A percentile compares a stretch with the other conserved stretches of the same genome.
phyloP scores from a whole-genome alignment of 2,329 filamentous ascomycete genomes.

The Neonectria magnoliae region DNA sequence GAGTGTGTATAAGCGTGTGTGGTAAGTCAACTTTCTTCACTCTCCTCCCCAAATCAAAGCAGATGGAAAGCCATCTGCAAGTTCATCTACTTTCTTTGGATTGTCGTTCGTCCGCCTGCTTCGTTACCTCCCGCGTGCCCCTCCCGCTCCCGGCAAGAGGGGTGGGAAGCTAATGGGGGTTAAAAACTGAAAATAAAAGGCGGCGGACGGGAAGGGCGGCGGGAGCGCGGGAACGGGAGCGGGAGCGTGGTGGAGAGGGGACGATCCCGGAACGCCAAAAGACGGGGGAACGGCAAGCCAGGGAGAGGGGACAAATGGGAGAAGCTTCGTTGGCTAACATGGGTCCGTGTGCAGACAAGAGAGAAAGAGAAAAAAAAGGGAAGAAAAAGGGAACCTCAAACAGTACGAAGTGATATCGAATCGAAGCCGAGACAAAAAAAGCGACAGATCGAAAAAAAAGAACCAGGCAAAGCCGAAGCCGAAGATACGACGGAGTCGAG shows the following conservation, averaged over 20 bases:
- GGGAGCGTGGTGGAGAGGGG: conserved; percentile 24
- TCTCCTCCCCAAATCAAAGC: no score
- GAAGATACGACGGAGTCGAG: neutral
- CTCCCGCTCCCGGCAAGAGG: conserved; percentile 11
- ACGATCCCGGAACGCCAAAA: conserved; percentile 21
- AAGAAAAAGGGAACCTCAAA: neutral
- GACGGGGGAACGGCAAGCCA: neutral
- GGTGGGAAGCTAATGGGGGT: conserved; percentile 17
- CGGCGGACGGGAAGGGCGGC: conserved; percentile 24
- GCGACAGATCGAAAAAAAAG: neutral
- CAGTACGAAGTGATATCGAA: neutral
- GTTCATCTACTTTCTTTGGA: neutral
- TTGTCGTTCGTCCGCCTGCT: conserved; percentile 24
- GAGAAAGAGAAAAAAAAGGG: no score
- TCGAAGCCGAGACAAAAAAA: neutral
- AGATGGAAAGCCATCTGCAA: neutral
- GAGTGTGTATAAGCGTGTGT: neutral
- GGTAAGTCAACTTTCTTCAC: neutral
- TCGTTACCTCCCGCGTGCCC: neutral
- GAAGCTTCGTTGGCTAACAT: neutral
- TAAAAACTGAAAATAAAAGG: neutral
- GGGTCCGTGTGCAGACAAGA: neutral
- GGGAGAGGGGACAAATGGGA: neutral
- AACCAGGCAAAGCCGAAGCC: neutral
- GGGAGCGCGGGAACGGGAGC: conserved; percentile 24